Percentiles rank a stretch among this genome's conserved stretches.
Conservation (phyloP, 371 early-diverging fungal species). For the Lichtheimia ornata region DNA sequence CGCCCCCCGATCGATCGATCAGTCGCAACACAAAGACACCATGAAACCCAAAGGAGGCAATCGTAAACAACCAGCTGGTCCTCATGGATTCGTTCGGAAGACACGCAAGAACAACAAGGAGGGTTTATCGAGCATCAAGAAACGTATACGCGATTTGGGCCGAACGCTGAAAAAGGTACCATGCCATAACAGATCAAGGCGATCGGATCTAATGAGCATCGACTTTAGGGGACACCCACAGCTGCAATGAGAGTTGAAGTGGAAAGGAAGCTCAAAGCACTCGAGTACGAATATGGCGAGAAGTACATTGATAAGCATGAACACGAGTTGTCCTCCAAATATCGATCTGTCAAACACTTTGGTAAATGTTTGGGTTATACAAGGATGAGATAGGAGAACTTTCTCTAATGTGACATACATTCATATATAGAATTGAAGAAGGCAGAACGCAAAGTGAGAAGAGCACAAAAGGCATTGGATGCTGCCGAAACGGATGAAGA, state of each 20-base stretch:
- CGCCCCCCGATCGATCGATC: not conserved
- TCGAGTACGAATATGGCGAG: conserved; percentile 38
- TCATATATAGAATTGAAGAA: conserved; percentile 43
- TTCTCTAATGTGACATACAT: not conserved
- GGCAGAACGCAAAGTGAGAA: conserved; percentile 30
- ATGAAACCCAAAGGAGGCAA: not conserved
- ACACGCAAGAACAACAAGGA: not conserved
- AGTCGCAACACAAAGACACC: not conserved
- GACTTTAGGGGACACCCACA: conserved; percentile 7
- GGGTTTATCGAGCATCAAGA: conserved; percentile 27
- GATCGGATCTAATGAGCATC: not conserved
- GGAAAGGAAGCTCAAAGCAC: conserved; percentile 33
- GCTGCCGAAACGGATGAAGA: conserved; percentile 21
- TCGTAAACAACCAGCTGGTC: not conserved
- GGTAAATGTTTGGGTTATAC: conserved; percentile 24
- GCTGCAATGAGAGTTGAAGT: conserved; percentile 4
- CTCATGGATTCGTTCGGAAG: conserved; percentile 1
- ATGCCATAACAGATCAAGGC: not conserved
- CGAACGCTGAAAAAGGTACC: conserved; percentile 24
- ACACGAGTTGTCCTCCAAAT: conserved; percentile 24
- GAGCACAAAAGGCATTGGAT: conserved; percentile 15
- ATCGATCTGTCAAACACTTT: conserved; percentile 39
- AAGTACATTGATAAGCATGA: conserved; percentile 38
- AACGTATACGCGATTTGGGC: conserved; percentile 33
- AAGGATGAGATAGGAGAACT: not conserved